Evolutionary conservation across 2,329 filamentous ascomycete species (phyloP).

Genomic region (Aspergillus sergii): DNA sequence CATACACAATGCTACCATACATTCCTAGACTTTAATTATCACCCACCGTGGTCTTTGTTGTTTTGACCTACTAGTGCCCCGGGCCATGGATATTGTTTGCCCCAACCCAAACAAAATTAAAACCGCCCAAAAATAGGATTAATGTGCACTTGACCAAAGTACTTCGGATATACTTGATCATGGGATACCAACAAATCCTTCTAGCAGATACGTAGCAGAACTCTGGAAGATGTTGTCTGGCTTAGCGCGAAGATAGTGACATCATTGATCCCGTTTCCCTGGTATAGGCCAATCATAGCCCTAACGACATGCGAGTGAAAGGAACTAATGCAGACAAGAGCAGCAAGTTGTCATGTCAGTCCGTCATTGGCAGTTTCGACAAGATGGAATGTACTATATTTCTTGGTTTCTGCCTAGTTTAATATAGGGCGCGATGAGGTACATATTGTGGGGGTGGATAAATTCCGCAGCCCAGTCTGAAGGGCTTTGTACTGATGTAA

Average conservation of each 20-base stretch:
- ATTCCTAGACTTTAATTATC: neutral
- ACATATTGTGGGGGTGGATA: neutral
- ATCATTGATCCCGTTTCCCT: neutral
- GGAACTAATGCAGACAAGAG: neutral
- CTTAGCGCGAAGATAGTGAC: neutral
- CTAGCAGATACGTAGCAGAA: neutral
- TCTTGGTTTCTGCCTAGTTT: neutral
- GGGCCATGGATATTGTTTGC: neutral
- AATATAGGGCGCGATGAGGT: neutral
- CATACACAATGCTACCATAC: neutral
- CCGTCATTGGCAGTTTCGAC: neutral
- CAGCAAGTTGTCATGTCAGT: neutral
- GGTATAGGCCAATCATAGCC: conserved; percentile 1
- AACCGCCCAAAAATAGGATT: too few relatives aligned
- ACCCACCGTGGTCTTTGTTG: neutral
- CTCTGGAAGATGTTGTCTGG: neutral
- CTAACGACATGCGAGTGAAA: neutral
- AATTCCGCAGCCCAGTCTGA: neutral
- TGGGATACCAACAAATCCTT: neutral
- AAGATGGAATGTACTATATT: neutral
- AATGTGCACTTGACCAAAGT: neutral
- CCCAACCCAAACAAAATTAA: neutral
- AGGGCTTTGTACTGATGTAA: neutral
- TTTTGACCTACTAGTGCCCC: neutral
- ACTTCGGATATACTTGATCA: neutral